Conservation (phyloP, 2,329 filamentous ascomycete genomes). For the Chrysosporium queenslandicum region DNA sequence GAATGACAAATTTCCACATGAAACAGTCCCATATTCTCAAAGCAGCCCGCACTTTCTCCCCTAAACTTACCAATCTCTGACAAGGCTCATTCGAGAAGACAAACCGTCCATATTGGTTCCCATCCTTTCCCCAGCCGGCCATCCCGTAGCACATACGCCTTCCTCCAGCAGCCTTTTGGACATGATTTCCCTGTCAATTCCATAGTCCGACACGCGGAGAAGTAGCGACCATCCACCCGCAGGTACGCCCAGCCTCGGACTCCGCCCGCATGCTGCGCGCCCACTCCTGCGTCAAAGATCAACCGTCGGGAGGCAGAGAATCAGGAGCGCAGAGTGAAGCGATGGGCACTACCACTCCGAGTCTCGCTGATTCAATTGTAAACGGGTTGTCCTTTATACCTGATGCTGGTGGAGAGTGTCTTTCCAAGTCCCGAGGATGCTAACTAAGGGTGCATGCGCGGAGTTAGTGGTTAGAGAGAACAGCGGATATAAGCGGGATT, state of each 20-base stretch:
- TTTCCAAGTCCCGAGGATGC: too few relatives aligned
- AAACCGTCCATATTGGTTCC: constrained; percentile 7
- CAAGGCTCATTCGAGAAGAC: constrained; percentile 10
- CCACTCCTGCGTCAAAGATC: neutral
- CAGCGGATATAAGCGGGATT: too few relatives aligned
- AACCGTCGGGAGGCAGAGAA: neutral
- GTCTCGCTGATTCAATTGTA: too few relatives aligned
- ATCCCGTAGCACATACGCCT: constrained; percentile 11
- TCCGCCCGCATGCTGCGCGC: too few relatives aligned
- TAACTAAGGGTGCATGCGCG: too few relatives aligned
- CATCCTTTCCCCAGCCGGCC: constrained; percentile 3
- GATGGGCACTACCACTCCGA: too few relatives aligned
- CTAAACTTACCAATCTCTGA: constrained; percentile 7
- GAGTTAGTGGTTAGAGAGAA: too few relatives aligned
- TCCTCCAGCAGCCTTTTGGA: constrained; percentile 9
- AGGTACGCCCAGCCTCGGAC: constrained; percentile 6
- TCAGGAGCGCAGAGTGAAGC: too few relatives aligned
- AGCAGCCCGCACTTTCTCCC: constrained; percentile 4
- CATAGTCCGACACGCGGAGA: constrained; percentile 8
- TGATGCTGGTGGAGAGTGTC: too few relatives aligned
- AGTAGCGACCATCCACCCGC: constrained; percentile 13
- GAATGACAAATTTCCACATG: too few relatives aligned
- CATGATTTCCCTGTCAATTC: constrained; percentile 2
- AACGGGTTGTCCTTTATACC: too few relatives aligned
- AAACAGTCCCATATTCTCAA: constrained; percentile 1